Conservation (phyloP, 495 filamentous ascomycete species). For the Cercophora newfieldiana region DNA sequence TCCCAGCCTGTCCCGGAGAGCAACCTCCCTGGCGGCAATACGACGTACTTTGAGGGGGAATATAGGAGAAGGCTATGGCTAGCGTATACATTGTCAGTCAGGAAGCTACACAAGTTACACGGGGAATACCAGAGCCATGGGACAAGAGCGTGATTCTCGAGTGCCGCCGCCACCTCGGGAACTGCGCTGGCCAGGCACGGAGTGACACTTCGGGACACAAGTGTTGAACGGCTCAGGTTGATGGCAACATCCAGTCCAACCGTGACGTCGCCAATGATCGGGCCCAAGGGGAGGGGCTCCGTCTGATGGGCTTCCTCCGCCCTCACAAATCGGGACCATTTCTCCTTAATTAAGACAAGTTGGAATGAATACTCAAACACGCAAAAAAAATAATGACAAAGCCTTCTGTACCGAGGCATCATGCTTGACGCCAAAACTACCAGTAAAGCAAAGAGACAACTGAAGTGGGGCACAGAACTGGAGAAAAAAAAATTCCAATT, state of each 20-base stretch:
- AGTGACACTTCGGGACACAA: conserved; percentile 4
- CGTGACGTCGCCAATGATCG: neutral
- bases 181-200: conserved; percentile 18
- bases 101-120: conserved; percentile 4
- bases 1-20: neutral
- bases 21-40: neutral
- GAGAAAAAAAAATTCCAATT: conserved; percentile 5
- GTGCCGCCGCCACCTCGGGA: neutral
- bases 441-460: neutral
- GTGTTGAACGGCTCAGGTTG: neutral
- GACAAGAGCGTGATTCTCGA: neutral
- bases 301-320: neutral
- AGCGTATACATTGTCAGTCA: neutral
- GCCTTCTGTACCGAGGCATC: conserved; percentile 9
- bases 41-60: conserved; percentile 5
- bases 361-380: conserved; percentile 16
- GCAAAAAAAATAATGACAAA: conserved; percentile 14
- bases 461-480: neutral
- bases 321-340: neutral
- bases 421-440: conserved; percentile 11
- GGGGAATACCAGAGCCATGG: conserved; percentile 1
- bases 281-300: neutral
- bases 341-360: neutral
- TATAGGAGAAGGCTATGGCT: neutral
- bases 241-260: neutral